Evolutionary conservation across 345 rosid species (phyloP).

Genomic region (Eucalyptus viminalis): DNA sequence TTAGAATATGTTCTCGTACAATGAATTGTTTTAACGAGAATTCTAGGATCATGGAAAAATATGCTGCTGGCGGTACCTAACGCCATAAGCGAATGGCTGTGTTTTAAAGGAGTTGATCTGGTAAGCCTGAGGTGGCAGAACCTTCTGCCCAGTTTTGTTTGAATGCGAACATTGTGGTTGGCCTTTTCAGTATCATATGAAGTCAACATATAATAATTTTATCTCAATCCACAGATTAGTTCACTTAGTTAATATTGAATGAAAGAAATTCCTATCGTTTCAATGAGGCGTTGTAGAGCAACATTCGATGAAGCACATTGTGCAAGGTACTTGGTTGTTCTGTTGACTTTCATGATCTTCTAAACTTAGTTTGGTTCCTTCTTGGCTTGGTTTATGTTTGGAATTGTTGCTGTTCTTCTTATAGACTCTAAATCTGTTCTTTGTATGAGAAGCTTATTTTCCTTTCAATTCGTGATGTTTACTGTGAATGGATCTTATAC

Average conservation of each 20-base stretch:
- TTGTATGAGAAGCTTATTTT: background rate
- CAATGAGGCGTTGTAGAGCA: background rate
- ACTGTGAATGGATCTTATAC: background rate
- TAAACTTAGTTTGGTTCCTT: background rate
- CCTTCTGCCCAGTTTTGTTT: background rate
- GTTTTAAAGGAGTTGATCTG: background rate
- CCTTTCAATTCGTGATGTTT: background rate
- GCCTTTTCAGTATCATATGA: background rate
- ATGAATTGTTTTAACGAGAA: background rate
- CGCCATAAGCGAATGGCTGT: background rate
- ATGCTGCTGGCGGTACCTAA: background rate
- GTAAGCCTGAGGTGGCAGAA: background rate
- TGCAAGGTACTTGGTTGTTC: background rate
- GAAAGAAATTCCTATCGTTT: background rate
- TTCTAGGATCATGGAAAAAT: background rate
- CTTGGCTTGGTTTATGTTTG: background rate
- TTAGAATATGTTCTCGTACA: background rate
- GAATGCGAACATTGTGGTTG: background rate
- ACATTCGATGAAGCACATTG: background rate
- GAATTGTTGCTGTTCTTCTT: background rate
- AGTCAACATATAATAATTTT: background rate
- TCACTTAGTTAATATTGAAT: background rate
- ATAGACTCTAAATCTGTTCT: background rate
- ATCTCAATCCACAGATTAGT: background rate
- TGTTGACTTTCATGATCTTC: background rate